Evolutionary conservation across 257 asterid species (phyloP), one percentile per base, ranked within the genome.

Genomic region (Prunella vulgaris): DNA sequence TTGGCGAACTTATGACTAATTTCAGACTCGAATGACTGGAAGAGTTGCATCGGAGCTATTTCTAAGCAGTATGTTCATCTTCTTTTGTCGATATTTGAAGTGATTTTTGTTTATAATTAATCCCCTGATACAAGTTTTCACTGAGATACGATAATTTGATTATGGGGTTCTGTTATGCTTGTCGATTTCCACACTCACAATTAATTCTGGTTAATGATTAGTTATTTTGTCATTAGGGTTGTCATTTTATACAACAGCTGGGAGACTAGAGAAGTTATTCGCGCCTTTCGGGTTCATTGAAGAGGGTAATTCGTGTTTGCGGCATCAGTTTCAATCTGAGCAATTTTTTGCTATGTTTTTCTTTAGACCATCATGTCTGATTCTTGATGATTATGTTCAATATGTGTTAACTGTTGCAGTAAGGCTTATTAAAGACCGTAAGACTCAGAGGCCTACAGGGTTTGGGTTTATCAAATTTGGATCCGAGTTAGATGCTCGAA

Each of bases 381-480:
- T 20, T 20, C 27, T 12, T 21, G 30, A 49, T 14, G 8, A 17
- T 33, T 40, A 21, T 51, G 48, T 35, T 6, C 44, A n/a, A 54
- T 46, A 18, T 54, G 1, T 62, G 40, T 40, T 56, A 37, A 52
- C 22, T 70, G n/a, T 4, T 73, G 75, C 84, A 85, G 95, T 81
- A 17, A 85, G 91, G 86, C 92, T 91, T 67, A 68, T 85, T 62
- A 80, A 58, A 53, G 97, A 87, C 66, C 82, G 87, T 21, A 75
- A 38, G 53, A 88, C 91, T 1, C 90, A 65, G 65, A 82, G 95
- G 80, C 87, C 81, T 10, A 87, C 87, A 73, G 95, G 97, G 60
- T 93, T 88, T 74, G 95, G 89, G 68, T 93, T 88, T 67, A 90
- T 87, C 30, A 80, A 69, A 77, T 90, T 87, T 79, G 86, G 63